A percentile compares a stretch with the other conserved stretches of the same genome.
These are phyloP conservation scores for Sporothrix protearum DNA, from an alignment of 2,329 filamentous ascomycete species.

Conservation along the genomic window DNA sequence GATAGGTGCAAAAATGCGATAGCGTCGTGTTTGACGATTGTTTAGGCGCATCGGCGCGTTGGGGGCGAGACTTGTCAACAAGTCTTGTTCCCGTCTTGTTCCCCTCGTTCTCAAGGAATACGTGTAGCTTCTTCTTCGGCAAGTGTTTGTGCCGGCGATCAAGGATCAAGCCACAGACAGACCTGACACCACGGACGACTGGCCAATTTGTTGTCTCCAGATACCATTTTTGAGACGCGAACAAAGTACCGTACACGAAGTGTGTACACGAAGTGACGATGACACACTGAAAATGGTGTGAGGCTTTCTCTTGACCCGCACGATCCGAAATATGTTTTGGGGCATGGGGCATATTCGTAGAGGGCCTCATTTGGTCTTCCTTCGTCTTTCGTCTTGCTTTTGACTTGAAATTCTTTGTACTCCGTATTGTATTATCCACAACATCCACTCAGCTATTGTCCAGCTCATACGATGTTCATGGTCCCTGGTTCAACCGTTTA, in stretches of 20 bases:
- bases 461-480: neutral
- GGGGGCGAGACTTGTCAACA: neutral
- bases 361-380: neutral
- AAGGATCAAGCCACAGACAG: neutral
- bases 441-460: neutral
- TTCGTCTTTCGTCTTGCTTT: neutral
- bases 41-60: slow-evolving; percentile 2
- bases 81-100: neutral
- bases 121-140: neutral
- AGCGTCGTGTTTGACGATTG: slow-evolving; percentile 8
- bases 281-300: neutral
- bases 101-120: neutral
- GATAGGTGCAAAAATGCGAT: slow-evolving; percentile 4
- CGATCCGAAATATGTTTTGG: neutral
- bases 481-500: too few relatives aligned
- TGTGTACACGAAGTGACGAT: neutral
- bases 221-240: too few relatives aligned
- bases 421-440: neutral
- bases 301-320: neutral
- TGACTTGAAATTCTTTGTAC: too few relatives aligned
- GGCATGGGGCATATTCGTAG: neutral
- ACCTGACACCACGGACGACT: neutral
- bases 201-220: neutral
- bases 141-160: neutral
- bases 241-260: too few relatives aligned